phyloP scores from a whole-genome alignment of 164 flowering plant genomes.

The Houttuynia cordata region DNA sequence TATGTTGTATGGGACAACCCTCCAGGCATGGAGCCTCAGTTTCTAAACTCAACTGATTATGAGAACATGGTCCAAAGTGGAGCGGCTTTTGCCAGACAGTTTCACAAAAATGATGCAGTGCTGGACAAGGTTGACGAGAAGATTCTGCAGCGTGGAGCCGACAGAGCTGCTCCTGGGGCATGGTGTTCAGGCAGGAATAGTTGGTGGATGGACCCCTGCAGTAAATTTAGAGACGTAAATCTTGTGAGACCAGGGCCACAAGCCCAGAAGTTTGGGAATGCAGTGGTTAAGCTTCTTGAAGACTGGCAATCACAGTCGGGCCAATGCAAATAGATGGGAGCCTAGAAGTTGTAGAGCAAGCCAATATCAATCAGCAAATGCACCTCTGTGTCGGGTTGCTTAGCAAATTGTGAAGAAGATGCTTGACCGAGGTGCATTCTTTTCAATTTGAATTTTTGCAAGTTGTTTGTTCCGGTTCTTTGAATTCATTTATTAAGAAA shows the following conservation, averaged over 20 bases:
- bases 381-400: slow-evolving; percentile 3
- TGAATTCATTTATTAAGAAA: neutral
- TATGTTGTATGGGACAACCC: slow-evolving; percentile 88
- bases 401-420: neutral
- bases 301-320: slow-evolving; percentile 28
- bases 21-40: slow-evolving; percentile 82
- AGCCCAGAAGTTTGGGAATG: slow-evolving; percentile 37
- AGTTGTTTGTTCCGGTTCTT: neutral
- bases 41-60: slow-evolving; percentile 44
- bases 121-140: slow-evolving; percentile 55
- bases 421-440: slow-evolving; percentile 11
- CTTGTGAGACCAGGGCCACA: slow-evolving; percentile 54
- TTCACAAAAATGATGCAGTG: slow-evolving; percentile 49
- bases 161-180: slow-evolving; percentile 53
- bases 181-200: slow-evolving; percentile 63
- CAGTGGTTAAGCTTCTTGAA: slow-evolving; percentile 33
- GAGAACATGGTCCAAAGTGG: slow-evolving; percentile 69
- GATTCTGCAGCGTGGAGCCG: slow-evolving; percentile 47
- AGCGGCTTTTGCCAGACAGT: slow-evolving; percentile 82
- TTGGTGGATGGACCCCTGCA: slow-evolving; percentile 69
- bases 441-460: neutral
- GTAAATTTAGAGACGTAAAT: slow-evolving; percentile 76
- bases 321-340: slow-evolving; percentile 27
- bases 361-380: neutral
- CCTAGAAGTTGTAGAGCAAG: neutral